Percentiles rank a stretch among this genome's conserved stretches.
These are phyloP conservation scores for Vigna unguiculata DNA, from an alignment of 306 rosid species.

Conservation along the genomic window DNA sequence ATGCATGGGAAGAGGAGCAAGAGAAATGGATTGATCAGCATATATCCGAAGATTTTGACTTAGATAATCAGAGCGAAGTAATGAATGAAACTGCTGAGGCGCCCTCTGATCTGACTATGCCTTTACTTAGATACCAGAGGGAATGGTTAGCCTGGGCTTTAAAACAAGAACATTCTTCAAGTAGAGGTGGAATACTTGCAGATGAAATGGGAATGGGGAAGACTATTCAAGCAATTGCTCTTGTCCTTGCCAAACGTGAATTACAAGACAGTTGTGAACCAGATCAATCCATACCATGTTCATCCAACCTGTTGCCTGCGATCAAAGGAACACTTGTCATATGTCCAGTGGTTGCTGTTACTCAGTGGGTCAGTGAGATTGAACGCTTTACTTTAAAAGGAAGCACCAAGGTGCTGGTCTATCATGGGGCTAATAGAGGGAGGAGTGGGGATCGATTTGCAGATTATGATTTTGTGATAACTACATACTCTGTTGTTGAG, in stretches of 20 bases:
- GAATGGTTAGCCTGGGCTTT: constrained; percentile 96
- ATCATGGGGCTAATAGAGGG: constrained; percentile 82
- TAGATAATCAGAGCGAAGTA: constrained; percentile 62
- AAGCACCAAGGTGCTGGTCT: constrained; percentile 78
- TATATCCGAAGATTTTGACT: constrained; percentile 46
- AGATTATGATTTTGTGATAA: constrained; percentile 82
- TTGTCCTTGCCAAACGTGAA: constrained; percentile 84
- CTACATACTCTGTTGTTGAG: constrained; percentile 84
- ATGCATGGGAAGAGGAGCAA: constrained; percentile 69
- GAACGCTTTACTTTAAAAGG: constrained; percentile 78
- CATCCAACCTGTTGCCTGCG: constrained; percentile 58
- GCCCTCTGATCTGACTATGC: constrained; percentile 68
- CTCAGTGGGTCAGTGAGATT: constrained; percentile 88
- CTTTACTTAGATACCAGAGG: constrained; percentile 87
- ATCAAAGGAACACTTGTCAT: constrained; percentile 82
- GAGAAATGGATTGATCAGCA: constrained; percentile 74
- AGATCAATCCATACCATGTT: constrained; percentile 46
- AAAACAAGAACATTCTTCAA: constrained; percentile 70
- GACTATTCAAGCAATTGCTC: constrained; percentile 94
- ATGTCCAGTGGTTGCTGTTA: constrained; percentile 92
- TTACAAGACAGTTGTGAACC: constrained; percentile 45
- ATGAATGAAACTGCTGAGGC: constrained; percentile 70
- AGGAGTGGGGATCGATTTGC: constrained; percentile 57
- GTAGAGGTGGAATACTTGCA: constrained; percentile 92
- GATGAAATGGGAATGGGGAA: constrained; percentile 99